Base-by-base conservation (phyloP, 2,329 filamentous ascomycete species). In the Lizonia empirigonia region DNA sequence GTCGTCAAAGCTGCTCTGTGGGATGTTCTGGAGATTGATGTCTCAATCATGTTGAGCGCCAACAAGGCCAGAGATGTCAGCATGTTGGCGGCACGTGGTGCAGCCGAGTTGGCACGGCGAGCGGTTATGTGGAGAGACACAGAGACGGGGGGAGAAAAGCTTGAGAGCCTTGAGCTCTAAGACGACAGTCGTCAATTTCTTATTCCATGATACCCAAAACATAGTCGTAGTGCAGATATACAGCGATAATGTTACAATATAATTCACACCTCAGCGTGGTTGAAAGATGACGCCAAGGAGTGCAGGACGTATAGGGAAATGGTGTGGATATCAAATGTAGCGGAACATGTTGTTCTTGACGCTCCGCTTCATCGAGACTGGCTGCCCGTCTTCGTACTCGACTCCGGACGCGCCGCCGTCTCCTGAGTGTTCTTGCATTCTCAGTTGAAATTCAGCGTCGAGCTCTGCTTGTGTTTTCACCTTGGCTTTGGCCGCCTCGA, bases 261-360 rank as follows among this genome's bases (percentile, higher is more conserved):
- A 32, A 24, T 41, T 27, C 30, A 18, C 36, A 26, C 29, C 36
- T 41, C 32, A 46, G 36, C 13, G 27, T 46, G 20, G n/a, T n/a
- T n/a, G 23, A 13, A 16, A 20, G 2, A 1, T 16, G 16, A 15
- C 29, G 26, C 37, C 26, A 10, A 45, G 2, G 40, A 27, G 5
- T 42, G 36, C 37, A 32, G 24, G 16, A 42, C 37, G 24, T 52
- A 42, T 42, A 32, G 20, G 10, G 42, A 19, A 4, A n/a, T 4
- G 12, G n/a, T 5, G 7, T n/a, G 5, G 5, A 22, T 20, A 16
- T 58, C 50, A 68, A 16, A 90, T 89, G 53, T 87, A 82, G 13
- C 87, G 78, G 68, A 91, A 91, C 87, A 91, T 91, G 62, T 91
- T 91, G 44, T 86, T 83, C 68, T 81, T 85, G 9, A 92, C 89